Base-by-base conservation (phyloP, 768 basidiomycete species). In the Lactifluus echinatus region DNA sequence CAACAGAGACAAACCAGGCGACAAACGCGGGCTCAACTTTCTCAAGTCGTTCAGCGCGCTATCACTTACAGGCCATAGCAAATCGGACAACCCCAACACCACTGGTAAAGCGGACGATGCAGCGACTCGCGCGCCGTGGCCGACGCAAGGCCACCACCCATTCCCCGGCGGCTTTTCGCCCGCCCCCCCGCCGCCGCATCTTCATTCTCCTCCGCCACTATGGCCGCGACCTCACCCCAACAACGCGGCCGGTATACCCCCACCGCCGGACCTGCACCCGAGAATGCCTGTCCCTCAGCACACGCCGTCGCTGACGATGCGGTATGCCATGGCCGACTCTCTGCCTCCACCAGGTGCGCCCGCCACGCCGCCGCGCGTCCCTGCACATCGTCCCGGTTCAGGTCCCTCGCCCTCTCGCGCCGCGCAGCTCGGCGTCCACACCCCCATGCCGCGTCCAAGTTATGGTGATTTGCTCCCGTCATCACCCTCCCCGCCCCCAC, bases 281-380 rank as follows among this genome's bases (percentile, higher is more conserved):
- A 34, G 17, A 14, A 73, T 76, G 63, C 77, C 79, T 8, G 59
- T 63, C 34, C 76, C 77, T 14, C 69, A 64, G 54, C 56, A 64
- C 46, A 57, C 62, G 7, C 74, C 74, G 7, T 74, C 74, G 7
- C 64, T 66, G 43, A 75, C 73, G 24, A 73, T 74, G 70, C 71
- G 69, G 46, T 64, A 72, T 29, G 73, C 75, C 66, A 42, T 51
- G 19, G n/a, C 46, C n/a, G 40, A 23, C n/a, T 47, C 47, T 14
- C 50, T 33, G 45, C 31, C 37, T 21, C 39, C 29, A 2, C 29
- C 57, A 15, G 17, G 15, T 47, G 39, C 56, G 26, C 48, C 61
- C 28, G 4, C 44, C 14, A 28, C 51, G 6, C 57, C 54, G 3
- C 26, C 36, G 8, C 53, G 45, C n/a, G 21, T 14, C 45, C 33